Evolutionary conservation across 352 stramenopile genomes (phyloP).

Genomic region (Pythium apleroticum): DNA sequence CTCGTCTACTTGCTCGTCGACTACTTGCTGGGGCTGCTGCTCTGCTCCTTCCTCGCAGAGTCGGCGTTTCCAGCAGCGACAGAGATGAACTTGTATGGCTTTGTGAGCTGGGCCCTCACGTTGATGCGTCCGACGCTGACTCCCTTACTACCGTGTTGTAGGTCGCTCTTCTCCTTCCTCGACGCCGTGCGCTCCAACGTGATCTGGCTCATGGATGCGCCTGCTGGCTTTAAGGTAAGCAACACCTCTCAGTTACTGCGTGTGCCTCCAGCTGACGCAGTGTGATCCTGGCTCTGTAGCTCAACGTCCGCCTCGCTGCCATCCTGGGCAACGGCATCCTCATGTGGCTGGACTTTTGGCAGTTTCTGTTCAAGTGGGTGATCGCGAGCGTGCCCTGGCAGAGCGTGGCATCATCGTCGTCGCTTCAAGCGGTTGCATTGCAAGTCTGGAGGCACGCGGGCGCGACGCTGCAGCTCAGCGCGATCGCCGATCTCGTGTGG

Average conservation of each 20-base stretch:
- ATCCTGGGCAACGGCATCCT: slow-evolving; percentile 86
- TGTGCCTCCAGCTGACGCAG: not conserved
- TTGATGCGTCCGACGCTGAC: not conserved
- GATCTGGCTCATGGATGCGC: slow-evolving; percentile 72
- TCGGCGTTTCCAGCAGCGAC: slow-evolving; percentile 10
- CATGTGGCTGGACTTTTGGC: slow-evolving; percentile 77
- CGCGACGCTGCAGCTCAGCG: slow-evolving; percentile 69
- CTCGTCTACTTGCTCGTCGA: slow-evolving; percentile 9
- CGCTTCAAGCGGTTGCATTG: not conserved
- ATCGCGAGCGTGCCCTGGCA: slow-evolving; percentile 23
- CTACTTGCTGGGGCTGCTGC: slow-evolving; percentile 23
- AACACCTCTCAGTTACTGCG: not conserved
- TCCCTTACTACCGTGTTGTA: not conserved
- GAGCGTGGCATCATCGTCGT: slow-evolving; percentile 2
- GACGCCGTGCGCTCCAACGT: slow-evolving; percentile 54
- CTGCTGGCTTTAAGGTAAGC: slow-evolving; percentile 71
- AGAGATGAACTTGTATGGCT: slow-evolving; percentile 7
- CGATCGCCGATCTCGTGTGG: slow-evolving; percentile 69
- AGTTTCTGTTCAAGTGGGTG: slow-evolving; percentile 40
- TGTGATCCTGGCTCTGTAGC: slow-evolving; percentile 15
- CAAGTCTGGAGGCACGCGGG: slow-evolving; percentile 37
- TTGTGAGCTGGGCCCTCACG: not conserved
- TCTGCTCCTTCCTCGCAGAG: slow-evolving; percentile 16
- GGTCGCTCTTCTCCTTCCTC: slow-evolving; percentile 29
- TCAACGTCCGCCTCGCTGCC: slow-evolving; percentile 89